phyloP scores from a whole-genome alignment of 352 stramenopile species.

The Phytophthora hibernalis region DNA sequence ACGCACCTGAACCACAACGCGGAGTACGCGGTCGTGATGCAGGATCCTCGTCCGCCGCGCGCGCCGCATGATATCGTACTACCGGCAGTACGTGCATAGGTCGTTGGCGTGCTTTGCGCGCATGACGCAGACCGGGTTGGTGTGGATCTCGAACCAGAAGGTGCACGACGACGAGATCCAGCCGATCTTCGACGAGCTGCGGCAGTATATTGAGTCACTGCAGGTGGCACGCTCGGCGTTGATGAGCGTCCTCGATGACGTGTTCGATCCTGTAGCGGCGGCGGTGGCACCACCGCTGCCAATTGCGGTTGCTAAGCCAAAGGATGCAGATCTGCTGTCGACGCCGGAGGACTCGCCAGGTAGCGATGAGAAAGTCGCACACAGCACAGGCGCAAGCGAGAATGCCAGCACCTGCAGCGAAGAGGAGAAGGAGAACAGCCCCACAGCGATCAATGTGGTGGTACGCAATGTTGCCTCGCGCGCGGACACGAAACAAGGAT shows the following conservation, averaged over 20 bases:
- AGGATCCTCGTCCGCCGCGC: conserved; percentile 34
- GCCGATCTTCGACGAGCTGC: conserved; percentile 69
- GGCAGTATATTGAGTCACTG: conserved; percentile 58
- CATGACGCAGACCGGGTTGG: conserved; percentile 76
- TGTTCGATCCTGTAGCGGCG: conserved; percentile 20
- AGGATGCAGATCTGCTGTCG: not conserved
- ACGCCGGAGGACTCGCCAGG: not conserved
- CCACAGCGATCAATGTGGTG: conserved; percentile 22
- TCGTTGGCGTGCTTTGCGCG: conserved; percentile 72
- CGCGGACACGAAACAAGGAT: conserved; percentile 10
- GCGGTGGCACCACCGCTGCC: not conserved
- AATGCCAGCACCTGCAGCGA: conserved; percentile 35
- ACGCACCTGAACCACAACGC: conserved; percentile 62
- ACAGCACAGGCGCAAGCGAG: conserved; percentile 18
- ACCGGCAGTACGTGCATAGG: conserved; percentile 75
- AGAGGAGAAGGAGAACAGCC: conserved; percentile 54
- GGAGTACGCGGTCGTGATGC: conserved; percentile 56
- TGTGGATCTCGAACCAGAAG: conserved; percentile 88
- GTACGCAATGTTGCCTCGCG: conserved; percentile 5
- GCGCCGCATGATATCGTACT: conserved; percentile 56
- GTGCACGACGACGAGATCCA: conserved; percentile 74
- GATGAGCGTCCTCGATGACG: conserved; percentile 44
- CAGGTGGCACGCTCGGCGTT: conserved; percentile 50
- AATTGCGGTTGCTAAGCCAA: not conserved
- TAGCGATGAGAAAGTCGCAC: conserved; percentile 22